Evolutionary conservation across 2,329 filamentous ascomycete species (phyloP), one percentile per base, ranked within the genome.

Genomic region (Chaetomiaceae sp.): DNA sequence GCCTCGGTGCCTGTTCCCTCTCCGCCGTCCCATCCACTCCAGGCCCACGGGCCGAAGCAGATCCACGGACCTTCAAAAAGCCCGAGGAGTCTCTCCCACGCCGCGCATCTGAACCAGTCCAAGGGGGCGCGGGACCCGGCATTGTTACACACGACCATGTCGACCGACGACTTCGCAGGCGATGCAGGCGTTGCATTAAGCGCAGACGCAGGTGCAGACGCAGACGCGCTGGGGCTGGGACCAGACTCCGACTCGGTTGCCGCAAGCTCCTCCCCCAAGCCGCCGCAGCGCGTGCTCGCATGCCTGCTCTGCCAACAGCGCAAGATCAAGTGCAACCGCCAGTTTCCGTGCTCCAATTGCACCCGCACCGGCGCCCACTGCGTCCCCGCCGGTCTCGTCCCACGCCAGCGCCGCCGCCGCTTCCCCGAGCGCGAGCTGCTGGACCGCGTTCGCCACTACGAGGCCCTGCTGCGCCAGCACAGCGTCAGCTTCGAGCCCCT

Each of bases 251-350:
- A n/a, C n/a, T n/a, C n/a, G n/a, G n/a, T n/a, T n/a, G n/a, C n/a
- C n/a, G n/a, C n/a, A n/a, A n/a, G n/a, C n/a, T n/a, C n/a, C n/a
- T n/a, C n/a, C n/a, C n/a, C n/a, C n/a, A n/a, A n/a, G n/a, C n/a
- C n/a, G 39, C 33, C 62, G 1, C 55, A 56, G 15, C 60, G 64
- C 9, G 58, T 68, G 4, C 57, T 69, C 4, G 65, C 70, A 1
- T 86, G 83, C 53, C 63, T 79, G 1, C 68, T 73, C 1, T 87
- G 82, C 52, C 79, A 84, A 56, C 78, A 81, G 53, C 74, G 79
- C 40, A 84, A 83, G 57, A 67, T 83, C 30, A 80, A 75, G 50
- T 84, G 81, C 60, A 73, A 82, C 55, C 75, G 76, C 48, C 70
- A 65, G 18, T 74, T 73, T 51, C 80, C 79, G 3, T 84, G 81